Conservation (phyloP, 352 stramenopile species). For the Pythium chondricola region DNA sequence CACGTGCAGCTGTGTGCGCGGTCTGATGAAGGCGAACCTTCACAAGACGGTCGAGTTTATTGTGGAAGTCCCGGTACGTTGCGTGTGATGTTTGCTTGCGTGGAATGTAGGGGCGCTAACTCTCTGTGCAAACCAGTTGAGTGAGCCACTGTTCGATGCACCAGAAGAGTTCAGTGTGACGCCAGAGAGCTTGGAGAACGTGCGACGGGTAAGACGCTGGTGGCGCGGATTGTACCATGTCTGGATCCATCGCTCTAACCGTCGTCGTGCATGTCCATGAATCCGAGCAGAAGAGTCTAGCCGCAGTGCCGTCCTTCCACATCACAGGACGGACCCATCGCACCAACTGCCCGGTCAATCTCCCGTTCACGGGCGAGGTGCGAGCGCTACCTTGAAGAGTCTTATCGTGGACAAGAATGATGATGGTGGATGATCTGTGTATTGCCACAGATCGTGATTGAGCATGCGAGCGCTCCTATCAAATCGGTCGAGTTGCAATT, state of each 20-base stretch:
- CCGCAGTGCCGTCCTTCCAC: constrained; percentile 65
- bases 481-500: constrained; percentile 89
- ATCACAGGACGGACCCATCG: constrained; percentile 81
- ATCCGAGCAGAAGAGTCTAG: constrained; percentile 52
- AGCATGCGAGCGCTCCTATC: constrained; percentile 67
- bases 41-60: constrained; percentile 88
- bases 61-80: constrained; percentile 78
- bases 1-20: constrained; percentile 71
- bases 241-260: too few relatives aligned
- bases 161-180: constrained; percentile 80
- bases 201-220: constrained; percentile 49
- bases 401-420: background rate
- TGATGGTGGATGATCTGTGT: too few relatives aligned
- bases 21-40: constrained; percentile 84
- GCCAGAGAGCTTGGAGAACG: constrained; percentile 80
- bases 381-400: background rate
- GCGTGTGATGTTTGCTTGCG: background rate
- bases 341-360: constrained; percentile 86
- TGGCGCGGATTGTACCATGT: too few relatives aligned
- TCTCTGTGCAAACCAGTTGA: constrained; percentile 40
- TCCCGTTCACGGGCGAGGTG: constrained; percentile 88
- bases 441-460: constrained; percentile 79
- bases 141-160: constrained; percentile 48
- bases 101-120: background rate
- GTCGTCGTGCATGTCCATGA: too few relatives aligned